These are phyloP conservation scores for Alternaria consortialis DNA, from an alignment of 2,329 filamentous ascomycete genomes.

Conservation along the genomic window DNA sequence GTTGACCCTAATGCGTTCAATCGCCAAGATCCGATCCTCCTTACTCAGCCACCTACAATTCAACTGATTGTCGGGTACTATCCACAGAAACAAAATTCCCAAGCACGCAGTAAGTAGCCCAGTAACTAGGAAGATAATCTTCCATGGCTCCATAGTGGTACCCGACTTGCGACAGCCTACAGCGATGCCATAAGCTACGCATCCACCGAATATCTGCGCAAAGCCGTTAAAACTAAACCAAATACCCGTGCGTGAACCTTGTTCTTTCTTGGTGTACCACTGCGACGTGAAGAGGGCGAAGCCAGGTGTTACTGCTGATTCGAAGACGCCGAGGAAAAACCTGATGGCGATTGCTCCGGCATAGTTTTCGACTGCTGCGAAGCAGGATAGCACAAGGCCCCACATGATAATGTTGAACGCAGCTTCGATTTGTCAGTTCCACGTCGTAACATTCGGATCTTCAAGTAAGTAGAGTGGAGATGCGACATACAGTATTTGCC, in stretches of 20 bases:
- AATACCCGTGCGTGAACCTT: slow-evolving; percentile 68
- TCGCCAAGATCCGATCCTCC: slow-evolving; percentile 71
- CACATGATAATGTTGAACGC: slow-evolving; percentile 71
- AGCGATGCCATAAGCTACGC: slow-evolving; percentile 71
- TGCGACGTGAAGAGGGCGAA: slow-evolving; percentile 74
- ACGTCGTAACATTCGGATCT: not conserved
- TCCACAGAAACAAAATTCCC: slow-evolving; percentile 56
- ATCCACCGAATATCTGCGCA: slow-evolving; percentile 68
- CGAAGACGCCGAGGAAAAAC: slow-evolving; percentile 74
- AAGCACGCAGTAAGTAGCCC: slow-evolving; percentile 55
- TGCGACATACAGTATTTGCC: slow-evolving; percentile 65
- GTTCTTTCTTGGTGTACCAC: slow-evolving; percentile 77
- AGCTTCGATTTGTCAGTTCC: slow-evolving; percentile 35
- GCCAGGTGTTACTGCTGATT: slow-evolving; percentile 73
- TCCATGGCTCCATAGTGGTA: slow-evolving; percentile 69
- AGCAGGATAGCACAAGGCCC: slow-evolving; percentile 68
- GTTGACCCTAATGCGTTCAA: slow-evolving; percentile 77
- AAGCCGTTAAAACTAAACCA: slow-evolving; percentile 76
- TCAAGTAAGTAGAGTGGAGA: not conserved
- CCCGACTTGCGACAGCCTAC: slow-evolving; percentile 64
- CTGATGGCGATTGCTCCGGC: slow-evolving; percentile 70
- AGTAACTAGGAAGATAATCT: slow-evolving; percentile 63
- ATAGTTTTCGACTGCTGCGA: slow-evolving; percentile 69
- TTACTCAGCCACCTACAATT: slow-evolving; percentile 70
- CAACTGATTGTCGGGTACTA: slow-evolving; percentile 67